These are phyloP conservation scores for Limnomonas spitsbergensis DNA, from an alignment of 139 green algal genomes.

Conservation along the genomic window DNA sequence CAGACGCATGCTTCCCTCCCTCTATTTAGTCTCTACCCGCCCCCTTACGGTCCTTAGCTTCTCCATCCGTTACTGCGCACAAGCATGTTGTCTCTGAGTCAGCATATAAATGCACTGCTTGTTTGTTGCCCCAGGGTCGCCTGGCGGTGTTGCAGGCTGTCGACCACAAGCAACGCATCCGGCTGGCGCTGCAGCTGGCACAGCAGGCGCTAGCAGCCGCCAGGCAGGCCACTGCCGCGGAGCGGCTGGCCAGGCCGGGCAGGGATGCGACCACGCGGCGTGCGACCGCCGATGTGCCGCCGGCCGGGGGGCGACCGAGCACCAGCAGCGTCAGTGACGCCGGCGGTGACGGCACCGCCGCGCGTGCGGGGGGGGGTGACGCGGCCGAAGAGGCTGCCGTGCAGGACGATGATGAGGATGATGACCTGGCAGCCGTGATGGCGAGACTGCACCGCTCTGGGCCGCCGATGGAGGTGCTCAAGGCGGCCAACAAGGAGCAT, in stretches of 20 bases:
- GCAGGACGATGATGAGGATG: conserved; percentile 12
- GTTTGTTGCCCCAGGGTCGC: not conserved
- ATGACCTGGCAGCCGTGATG: conserved; percentile 19
- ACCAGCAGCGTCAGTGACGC: not conserved
- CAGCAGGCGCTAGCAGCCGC: not conserved
- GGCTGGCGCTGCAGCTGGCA: conserved; percentile 2
- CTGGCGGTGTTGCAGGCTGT: conserved; percentile 25
- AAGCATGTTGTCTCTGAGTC: too few species aligned
- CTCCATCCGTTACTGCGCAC: too few species aligned
- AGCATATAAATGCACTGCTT: too few species aligned
- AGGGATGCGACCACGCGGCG: not conserved
- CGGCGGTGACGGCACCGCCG: not conserved
- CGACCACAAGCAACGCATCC: conserved; percentile 17
- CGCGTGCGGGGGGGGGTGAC: not conserved
- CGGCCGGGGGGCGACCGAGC: too few species aligned
- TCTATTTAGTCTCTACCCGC: too few species aligned
- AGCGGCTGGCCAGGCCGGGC: too few species aligned
- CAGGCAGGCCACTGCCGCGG: not conserved
- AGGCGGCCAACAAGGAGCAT: conserved; percentile 20
- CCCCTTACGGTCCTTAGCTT: too few species aligned
- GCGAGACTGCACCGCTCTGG: not conserved
- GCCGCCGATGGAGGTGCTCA: conserved; percentile 20
- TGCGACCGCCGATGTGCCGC: not conserved
- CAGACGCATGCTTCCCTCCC: too few species aligned
- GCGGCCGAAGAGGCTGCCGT: not conserved